Percentiles rank a stretch among this genome's conserved stretches.
These are phyloP conservation scores for Geotrichum histeridarum DNA, from an alignment of 1,139 yeast genomes.

Conservation along the genomic window DNA sequence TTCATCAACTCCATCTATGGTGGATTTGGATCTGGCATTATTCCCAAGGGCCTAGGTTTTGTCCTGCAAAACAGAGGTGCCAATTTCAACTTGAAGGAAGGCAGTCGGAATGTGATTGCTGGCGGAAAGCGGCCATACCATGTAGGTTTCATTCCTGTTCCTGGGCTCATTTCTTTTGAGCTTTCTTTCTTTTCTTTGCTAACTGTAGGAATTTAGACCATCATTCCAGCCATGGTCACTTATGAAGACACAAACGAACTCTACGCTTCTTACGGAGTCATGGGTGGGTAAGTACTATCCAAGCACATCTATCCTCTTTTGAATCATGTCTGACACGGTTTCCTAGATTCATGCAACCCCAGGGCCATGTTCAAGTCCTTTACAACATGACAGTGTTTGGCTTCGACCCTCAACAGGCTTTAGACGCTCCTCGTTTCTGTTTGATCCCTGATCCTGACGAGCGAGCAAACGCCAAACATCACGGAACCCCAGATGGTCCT, in stretches of 20 bases:
- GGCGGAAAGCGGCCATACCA: slow-evolving; percentile 77
- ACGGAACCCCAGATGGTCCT: slow-evolving; percentile 62
- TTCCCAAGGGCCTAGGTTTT: slow-evolving; percentile 65
- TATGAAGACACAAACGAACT: slow-evolving; percentile 41
- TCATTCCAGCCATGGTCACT: slow-evolving; percentile 76
- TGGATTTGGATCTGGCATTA: slow-evolving; percentile 67
- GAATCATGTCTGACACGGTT: neutral
- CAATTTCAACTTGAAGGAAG: slow-evolving; percentile 60
- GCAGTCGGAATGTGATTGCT: slow-evolving; percentile 55
- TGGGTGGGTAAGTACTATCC: slow-evolving; percentile 54
- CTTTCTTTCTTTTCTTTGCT: neutral
- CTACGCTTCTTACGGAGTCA: slow-evolving; percentile 71
- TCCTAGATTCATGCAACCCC: slow-evolving; percentile 66
- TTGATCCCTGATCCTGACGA: slow-evolving; percentile 47
- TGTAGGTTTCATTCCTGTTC: slow-evolving; percentile 10
- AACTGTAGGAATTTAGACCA: slow-evolving; percentile 40
- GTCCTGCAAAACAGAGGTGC: slow-evolving; percentile 73
- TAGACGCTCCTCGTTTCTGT: slow-evolving; percentile 72
- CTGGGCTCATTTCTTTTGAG: too few relatives aligned
- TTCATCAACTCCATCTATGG: slow-evolving; percentile 73
- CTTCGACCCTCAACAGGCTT: slow-evolving; percentile 65
- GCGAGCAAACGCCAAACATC: slow-evolving; percentile 38
- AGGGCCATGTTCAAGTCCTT: slow-evolving; percentile 76
- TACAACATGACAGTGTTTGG: slow-evolving; percentile 60
- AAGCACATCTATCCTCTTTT: too few relatives aligned